phyloP scores from a whole-genome alignment of 1,284 basidiomycete genomes.

The Psilocybe mexicana region DNA sequence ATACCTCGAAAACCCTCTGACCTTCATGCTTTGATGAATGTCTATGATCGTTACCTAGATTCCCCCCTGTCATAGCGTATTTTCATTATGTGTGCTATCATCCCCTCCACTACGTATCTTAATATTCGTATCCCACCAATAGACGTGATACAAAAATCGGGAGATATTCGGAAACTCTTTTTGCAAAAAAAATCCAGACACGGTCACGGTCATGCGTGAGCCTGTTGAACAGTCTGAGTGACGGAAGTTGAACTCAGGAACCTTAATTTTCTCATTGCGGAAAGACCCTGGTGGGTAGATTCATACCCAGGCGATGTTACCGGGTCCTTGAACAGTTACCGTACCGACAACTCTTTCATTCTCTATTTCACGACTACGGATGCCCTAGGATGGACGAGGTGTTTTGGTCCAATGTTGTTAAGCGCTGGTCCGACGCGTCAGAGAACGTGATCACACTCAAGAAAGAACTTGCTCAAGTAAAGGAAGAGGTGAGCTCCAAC shows the following conservation, averaged over 20 bases:
- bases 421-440: constrained; percentile 37
- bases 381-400: constrained; percentile 30
- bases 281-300: constrained; percentile 4
- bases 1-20: constrained; percentile 95
- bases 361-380: not conserved
- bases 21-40: constrained; percentile 80
- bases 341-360: not conserved
- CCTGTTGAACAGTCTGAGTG: not conserved
- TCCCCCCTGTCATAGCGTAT: constrained; percentile 8
- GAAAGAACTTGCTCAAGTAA: constrained; percentile 30
- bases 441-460: constrained; percentile 31
- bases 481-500: constrained; percentile 30
- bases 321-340: not conserved
- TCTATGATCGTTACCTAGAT: constrained; percentile 3
- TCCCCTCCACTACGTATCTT: not conserved
- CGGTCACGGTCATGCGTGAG: not conserved
- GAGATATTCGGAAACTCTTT: not conserved
- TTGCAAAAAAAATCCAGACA: not conserved
- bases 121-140: not conserved
- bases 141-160: not conserved
- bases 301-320: not conserved
- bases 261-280: not conserved
- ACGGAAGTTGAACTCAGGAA: not conserved
- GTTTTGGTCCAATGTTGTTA: constrained; percentile 35
- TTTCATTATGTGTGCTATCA: not conserved